Evolutionary conservation across 371 early-diverging fungal genomes (phyloP).

Genomic region (Circinella minor): DNA sequence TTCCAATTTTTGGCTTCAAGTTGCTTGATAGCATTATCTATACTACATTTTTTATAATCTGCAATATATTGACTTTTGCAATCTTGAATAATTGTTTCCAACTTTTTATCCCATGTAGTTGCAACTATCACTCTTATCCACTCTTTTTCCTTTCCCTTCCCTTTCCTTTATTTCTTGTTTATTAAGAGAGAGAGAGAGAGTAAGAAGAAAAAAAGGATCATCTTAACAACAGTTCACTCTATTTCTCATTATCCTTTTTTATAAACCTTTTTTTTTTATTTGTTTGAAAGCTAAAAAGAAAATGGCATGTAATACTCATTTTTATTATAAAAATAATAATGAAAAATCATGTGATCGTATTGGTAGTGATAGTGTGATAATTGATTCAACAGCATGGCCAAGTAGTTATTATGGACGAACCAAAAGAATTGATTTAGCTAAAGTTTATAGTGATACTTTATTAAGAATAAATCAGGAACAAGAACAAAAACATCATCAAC

Average conservation of each 20-base stretch:
- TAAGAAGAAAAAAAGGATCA: neutral
- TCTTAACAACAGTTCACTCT: no score
- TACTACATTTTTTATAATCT: conserved; percentile 29
- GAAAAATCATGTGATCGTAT: no score
- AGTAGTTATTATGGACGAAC: conserved; percentile 33
- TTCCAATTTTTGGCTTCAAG: conserved; percentile 30
- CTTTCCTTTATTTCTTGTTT: neutral
- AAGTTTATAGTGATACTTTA: conserved; percentile 25
- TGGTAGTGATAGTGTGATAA: conserved; percentile 20
- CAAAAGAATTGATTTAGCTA: conserved; percentile 26
- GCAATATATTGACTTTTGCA: conserved; percentile 33
- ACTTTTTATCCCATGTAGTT: conserved; percentile 23
- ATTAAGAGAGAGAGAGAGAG: neutral
- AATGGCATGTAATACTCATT: neutral
- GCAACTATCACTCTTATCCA: conserved; percentile 12
- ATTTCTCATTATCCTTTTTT: neutral
- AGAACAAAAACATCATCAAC: neutral
- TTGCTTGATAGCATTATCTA: conserved; percentile 21
- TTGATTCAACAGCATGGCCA: conserved; percentile 34
- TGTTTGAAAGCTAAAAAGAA: neutral
- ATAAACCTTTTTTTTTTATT: neutral
- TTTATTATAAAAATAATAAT: conserved; percentile 28
- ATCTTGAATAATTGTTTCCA: conserved; percentile 21
- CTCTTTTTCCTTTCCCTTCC: neutral
- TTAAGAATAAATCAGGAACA: conserved; percentile 11